Conservation (phyloP, 768 basidiomycete species). For the Leccinum aurantiacum region DNA sequence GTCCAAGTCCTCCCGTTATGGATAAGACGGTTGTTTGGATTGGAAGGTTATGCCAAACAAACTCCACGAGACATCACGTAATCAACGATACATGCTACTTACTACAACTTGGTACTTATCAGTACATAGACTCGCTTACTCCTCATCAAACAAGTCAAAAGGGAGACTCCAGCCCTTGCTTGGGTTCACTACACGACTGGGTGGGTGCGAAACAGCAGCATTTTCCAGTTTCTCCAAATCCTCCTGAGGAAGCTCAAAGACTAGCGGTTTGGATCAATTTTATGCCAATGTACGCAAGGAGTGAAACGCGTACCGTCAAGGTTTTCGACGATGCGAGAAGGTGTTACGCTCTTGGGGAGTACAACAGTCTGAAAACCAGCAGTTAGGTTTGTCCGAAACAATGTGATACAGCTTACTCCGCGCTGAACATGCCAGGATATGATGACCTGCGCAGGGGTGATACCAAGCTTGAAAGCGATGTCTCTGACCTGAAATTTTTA, state of each 20-base stretch:
- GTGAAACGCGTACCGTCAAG: slow-evolving; percentile 45
- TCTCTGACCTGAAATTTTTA: slow-evolving; percentile 42
- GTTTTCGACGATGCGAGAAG: slow-evolving; percentile 69
- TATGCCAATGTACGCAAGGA: background rate
- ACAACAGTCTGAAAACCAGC: slow-evolving; percentile 52
- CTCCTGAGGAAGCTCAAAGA: slow-evolving; percentile 36
- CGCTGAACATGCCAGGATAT: slow-evolving; percentile 79
- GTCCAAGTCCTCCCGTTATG: slow-evolving; percentile 16
- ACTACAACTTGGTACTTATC: background rate
- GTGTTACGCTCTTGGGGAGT: slow-evolving; percentile 75
- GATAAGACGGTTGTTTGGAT: slow-evolving; percentile 31
- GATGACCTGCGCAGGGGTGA: slow-evolving; percentile 74
- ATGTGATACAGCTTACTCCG: slow-evolving; percentile 47
- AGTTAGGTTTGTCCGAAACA: background rate
- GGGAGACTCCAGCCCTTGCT: slow-evolving; percentile 58
- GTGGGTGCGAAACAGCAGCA: slow-evolving; percentile 48
- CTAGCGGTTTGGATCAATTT: slow-evolving; percentile 15
- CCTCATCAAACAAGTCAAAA: slow-evolving; percentile 62
- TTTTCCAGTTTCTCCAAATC: slow-evolving; percentile 42
- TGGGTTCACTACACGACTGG: slow-evolving; percentile 57
- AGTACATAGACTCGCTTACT: slow-evolving; percentile 14
- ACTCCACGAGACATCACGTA: slow-evolving; percentile 5
- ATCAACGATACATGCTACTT: background rate
- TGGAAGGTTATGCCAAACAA: slow-evolving; percentile 31
- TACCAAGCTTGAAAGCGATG: slow-evolving; percentile 60